A percentile compares a stretch with the other conserved stretches of the same genome.
phyloP scores from a whole-genome alignment of 768 basidiomycete genomes.

The Boletus reticulatus region DNA sequence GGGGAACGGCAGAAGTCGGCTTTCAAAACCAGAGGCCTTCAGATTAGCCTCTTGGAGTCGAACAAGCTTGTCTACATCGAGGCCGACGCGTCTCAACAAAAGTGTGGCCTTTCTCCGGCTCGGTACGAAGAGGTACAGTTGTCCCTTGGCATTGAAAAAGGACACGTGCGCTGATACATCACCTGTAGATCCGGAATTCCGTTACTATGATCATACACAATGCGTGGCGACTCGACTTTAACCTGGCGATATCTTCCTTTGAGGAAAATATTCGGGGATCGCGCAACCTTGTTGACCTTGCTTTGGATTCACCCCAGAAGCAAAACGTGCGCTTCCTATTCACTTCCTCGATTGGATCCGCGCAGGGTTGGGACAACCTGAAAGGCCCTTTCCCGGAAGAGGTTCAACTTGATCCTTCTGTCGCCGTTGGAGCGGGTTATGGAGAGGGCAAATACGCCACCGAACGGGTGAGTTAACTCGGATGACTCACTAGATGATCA shows the following conservation, averaged over 20 bases:
- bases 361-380: constrained; percentile 28
- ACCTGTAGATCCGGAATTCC: constrained; percentile 29
- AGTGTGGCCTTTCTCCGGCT: constrained; percentile 29
- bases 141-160: neutral
- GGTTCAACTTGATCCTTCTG: constrained; percentile 26
- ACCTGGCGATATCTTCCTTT: constrained; percentile 39
- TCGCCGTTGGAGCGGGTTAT: constrained; percentile 43
- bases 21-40: constrained; percentile 33
- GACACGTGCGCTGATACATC: neutral
- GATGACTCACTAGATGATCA: neutral
- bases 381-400: constrained; percentile 37
- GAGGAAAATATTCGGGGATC: constrained; percentile 40
- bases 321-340: constrained; percentile 35
- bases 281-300: constrained; percentile 36
- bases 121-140: constrained; percentile 17
- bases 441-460: constrained; percentile 45
- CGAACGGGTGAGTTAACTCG: constrained; percentile 32
- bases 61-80: constrained; percentile 36
- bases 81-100: constrained; percentile 27
- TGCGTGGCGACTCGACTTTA: constrained; percentile 48
- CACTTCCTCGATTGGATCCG: constrained; percentile 40
- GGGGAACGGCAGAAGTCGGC: constrained; percentile 26
- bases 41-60: constrained; percentile 24
- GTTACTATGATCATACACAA: constrained; percentile 40
- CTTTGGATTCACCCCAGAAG: constrained; percentile 25